Conservation (phyloP, 83 land plant genomes). For the Thuja plicata region DNA sequence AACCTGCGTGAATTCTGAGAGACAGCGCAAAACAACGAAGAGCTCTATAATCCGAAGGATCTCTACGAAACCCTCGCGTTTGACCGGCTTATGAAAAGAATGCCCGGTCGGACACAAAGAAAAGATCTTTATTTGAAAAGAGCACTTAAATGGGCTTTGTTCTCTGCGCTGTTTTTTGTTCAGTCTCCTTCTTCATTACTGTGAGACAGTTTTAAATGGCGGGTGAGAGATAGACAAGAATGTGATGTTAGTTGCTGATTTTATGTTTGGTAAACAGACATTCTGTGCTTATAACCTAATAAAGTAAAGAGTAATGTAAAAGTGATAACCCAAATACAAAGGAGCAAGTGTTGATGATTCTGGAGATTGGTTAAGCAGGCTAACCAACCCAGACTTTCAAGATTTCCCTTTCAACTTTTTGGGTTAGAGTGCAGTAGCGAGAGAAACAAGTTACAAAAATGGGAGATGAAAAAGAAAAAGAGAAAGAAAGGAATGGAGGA, state of each 20-base stretch:
- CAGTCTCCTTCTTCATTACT: neutral
- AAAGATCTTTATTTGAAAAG: neutral
- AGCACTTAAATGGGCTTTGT: neutral
- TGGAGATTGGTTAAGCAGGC: neutral
- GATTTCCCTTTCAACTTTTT: neutral
- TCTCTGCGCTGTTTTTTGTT: neutral
- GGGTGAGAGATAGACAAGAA: neutral
- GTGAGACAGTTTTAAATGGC: neutral
- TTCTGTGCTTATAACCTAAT: constrained; percentile 2
- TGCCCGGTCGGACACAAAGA: neutral
- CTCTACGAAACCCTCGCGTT: neutral
- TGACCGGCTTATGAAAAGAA: neutral
- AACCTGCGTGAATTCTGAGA: neutral
- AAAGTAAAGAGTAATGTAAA: neutral
- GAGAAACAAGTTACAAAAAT: neutral
- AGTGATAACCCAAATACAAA: neutral
- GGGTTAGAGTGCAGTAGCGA: neutral
- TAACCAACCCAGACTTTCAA: neutral
- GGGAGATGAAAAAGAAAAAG: neutral
- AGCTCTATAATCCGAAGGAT: neutral
- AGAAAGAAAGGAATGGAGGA: neutral
- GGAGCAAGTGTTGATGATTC: neutral
- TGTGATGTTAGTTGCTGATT: neutral
- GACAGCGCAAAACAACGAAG: neutral
- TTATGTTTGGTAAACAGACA: neutral